Evolutionary conservation across 2,329 filamentous ascomycete genomes (phyloP).

Genomic region (Stemphylium vesicarium): DNA sequence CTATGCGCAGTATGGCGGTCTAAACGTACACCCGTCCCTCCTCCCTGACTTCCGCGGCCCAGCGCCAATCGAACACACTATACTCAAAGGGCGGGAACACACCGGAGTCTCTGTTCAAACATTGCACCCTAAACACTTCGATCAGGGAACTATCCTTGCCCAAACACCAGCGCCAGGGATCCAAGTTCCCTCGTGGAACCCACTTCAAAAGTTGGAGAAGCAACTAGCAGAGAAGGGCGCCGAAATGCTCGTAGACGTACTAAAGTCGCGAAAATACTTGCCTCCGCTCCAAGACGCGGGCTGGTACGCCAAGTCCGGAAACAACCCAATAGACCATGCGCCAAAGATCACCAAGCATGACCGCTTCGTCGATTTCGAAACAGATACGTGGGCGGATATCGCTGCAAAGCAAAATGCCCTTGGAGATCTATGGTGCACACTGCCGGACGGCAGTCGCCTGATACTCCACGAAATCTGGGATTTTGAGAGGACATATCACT

Average conservation of each 20-base stretch:
- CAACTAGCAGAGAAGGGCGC: conserved; percentile 69
- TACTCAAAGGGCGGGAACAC: conserved; percentile 65
- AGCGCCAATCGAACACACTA: conserved; percentile 84
- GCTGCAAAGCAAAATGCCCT: conserved; percentile 64
- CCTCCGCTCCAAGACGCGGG: conserved; percentile 59
- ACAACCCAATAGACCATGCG: conserved; percentile 59
- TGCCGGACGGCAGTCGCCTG: conserved; percentile 38
- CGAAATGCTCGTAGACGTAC: conserved; percentile 69
- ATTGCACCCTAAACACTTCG: conserved; percentile 76
- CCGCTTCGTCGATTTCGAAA: conserved; percentile 65
- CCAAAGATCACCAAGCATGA: conserved; percentile 74
- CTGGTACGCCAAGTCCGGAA: conserved; percentile 32
- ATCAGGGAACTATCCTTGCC: conserved; percentile 76
- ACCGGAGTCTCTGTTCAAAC: conserved; percentile 90
- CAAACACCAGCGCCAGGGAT: conserved; percentile 66
- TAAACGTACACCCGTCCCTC: conserved; percentile 93
- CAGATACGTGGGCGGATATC: conserved; percentile 63
- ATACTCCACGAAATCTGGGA: conserved; percentile 30
- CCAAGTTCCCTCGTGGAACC: conserved; percentile 57
- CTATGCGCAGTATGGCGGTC: conserved; percentile 76
- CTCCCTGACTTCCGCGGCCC: conserved; percentile 86
- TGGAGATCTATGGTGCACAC: conserved; percentile 68
- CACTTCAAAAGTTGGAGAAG: conserved; percentile 58
- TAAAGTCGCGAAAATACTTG: conserved; percentile 69
- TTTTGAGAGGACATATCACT: not conserved